Evolutionary conservation across 768 basidiomycete genomes (phyloP).

Genomic region (Lactarius pseudohatsudake): DNA sequence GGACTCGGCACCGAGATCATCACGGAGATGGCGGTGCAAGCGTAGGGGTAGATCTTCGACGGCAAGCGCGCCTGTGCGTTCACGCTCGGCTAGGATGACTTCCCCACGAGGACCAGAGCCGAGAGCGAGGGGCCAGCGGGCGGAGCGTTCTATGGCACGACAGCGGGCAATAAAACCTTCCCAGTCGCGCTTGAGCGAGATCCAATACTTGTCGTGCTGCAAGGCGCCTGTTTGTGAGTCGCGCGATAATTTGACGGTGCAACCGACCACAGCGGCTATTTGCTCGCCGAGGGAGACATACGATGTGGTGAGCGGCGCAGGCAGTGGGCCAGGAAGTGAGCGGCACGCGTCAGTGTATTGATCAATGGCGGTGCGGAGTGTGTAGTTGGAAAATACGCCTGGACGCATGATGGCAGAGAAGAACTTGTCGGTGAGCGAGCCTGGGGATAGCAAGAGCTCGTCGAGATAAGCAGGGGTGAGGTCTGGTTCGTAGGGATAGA

Average conservation of each 20-base stretch:
- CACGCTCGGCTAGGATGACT: slow-evolving; percentile 70
- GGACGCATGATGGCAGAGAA: slow-evolving; percentile 82
- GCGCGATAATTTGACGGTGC: slow-evolving; percentile 69
- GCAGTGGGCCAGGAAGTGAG: slow-evolving; percentile 56
- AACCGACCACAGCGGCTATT: slow-evolving; percentile 83
- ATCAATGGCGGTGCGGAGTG: slow-evolving; percentile 77
- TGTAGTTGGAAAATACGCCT: slow-evolving; percentile 81
- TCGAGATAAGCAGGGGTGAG: slow-evolving; percentile 87
- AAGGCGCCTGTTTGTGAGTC: slow-evolving; percentile 79
- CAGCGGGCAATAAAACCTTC: slow-evolving; percentile 92
- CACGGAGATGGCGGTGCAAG: slow-evolving; percentile 50
- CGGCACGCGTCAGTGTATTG: slow-evolving; percentile 77
- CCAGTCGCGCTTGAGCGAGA: slow-evolving; percentile 88
- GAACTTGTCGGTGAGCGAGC: slow-evolving; percentile 76
- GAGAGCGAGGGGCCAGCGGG: slow-evolving; percentile 75
- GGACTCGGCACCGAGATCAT: slow-evolving; percentile 46
- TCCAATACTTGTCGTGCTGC: slow-evolving; percentile 79
- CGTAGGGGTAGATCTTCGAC: slow-evolving; percentile 66
- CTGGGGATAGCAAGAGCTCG: slow-evolving; percentile 68
- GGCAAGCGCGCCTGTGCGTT: slow-evolving; percentile 65
- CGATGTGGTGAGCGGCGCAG: slow-evolving; percentile 56
- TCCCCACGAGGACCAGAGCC: slow-evolving; percentile 46
- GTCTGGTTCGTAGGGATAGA: slow-evolving; percentile 69
- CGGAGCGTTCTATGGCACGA: slow-evolving; percentile 84
- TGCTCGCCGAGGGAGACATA: slow-evolving; percentile 72